Evolutionary conservation across 1,139 yeast species (phyloP), one percentile per base, ranked within the genome.

Genomic region (Tardiomyces digboiensis): DNA sequence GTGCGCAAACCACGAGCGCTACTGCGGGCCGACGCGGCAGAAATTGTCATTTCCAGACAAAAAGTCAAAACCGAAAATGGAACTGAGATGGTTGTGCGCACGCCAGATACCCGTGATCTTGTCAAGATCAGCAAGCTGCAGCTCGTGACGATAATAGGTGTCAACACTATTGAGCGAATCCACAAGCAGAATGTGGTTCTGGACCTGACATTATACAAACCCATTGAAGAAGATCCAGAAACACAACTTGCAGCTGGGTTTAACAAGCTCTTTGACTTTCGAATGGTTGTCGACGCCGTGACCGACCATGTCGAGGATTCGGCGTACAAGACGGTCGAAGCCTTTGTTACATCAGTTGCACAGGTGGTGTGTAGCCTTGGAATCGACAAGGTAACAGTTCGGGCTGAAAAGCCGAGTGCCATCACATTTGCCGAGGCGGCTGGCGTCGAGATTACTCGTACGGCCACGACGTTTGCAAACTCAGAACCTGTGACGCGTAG

Each of bases 241-340:
- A 47, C 49, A 1, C 33, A 26, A 5, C 45, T 62, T 4, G 33
- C 33, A 5, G 33, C 33, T 16, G 33, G 2, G 51, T 59, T 33
- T 52, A 58, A 46, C 61, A 44, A 51, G 49, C 44, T 52, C 18
- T 61, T 61, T 46, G 61, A 60, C 47, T 56, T 55, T 46, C 52
- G 60, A 21, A 51, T 53, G 21, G 56, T 64, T n/a, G 59, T 59
- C 12, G 62, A 64, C 22, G 49, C 47, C 5, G 61, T 65, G 16
- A 52, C 76, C 0, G 57, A 59, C 1, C 84, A 80, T 56, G 86
- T 87, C 8, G 95, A 85, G 55, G 62, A 62, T 16, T 76, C 95
- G 1, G 78, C 80, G 51, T 91, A 86, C 67, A 83, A 86, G 57
- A 91, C 98, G 0, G 95, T 91, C 2, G 98, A 91, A 59, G 96